Percentiles rank a stretch among this genome's conserved stretches.
Conservation (phyloP, 352 stramenopile genomes). For the Phytopythium litorale region DNA sequence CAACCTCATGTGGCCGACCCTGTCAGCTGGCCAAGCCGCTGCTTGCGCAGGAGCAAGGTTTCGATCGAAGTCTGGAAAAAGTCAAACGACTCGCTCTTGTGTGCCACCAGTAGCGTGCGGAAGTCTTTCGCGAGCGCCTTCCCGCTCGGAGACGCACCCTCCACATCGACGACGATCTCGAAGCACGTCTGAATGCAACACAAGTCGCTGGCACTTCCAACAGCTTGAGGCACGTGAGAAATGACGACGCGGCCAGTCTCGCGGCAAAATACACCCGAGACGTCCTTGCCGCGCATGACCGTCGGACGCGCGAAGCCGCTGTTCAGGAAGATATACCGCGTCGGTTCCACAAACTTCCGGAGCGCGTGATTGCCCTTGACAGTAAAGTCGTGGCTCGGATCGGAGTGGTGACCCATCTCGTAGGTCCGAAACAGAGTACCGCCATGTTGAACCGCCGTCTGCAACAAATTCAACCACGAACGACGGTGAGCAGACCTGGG, state of each 20-base stretch:
- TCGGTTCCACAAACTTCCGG: not conserved
- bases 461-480: not conserved
- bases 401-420: not conserved
- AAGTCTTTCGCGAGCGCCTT: not conserved
- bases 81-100: not conserved
- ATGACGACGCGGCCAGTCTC: slow-evolving; percentile 4
- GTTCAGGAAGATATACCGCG: not conserved
- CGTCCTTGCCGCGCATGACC: not conserved
- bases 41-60: not conserved
- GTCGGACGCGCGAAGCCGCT: not conserved
- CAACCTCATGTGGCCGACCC: too few species aligned
- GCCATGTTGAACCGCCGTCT: not conserved
- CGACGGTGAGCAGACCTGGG: not conserved
- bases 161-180: not conserved
- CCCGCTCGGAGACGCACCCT: not conserved
- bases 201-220: not conserved
- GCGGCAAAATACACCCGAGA: not conserved
- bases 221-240: not conserved
- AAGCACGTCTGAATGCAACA: slow-evolving; percentile 2
- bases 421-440: slow-evolving; percentile 1
- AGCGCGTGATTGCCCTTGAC: not conserved
- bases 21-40: not conserved
- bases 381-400: not conserved
- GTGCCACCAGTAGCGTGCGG: not conserved
- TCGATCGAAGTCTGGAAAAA: not conserved